A percentile compares a stretch with the other conserved stretches of the same genome.
Conservation (phyloP, 73 alveolate species). For the Paramecium pentaurelia region DNA sequence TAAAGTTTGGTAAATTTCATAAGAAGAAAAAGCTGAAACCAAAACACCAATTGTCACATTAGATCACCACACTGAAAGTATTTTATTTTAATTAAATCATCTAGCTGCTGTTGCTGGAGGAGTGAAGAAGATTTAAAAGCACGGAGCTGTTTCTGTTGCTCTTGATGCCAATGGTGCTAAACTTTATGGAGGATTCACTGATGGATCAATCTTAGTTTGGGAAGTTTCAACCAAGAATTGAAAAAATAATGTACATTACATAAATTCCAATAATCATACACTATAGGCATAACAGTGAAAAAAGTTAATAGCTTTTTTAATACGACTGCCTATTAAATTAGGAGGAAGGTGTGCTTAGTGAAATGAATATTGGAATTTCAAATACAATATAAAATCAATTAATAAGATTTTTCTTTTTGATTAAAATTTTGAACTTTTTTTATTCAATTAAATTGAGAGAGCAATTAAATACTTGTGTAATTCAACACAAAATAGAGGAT, state of each 20-base stretch:
- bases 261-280: background rate
- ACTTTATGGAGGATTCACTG: conserved; percentile 82
- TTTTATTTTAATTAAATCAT: conserved; percentile 61
- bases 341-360: conserved; percentile 56
- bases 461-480: background rate
- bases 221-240: conserved; percentile 54
- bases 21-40: conserved; percentile 49
- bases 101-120: conserved; percentile 51
- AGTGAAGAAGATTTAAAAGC: conserved; percentile 50
- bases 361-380: background rate
- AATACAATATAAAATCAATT: background rate
- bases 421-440: background rate
- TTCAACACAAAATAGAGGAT: background rate
- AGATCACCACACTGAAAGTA: conserved; percentile 64
- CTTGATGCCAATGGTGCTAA: conserved; percentile 82
- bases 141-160: conserved; percentile 76
- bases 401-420: background rate
- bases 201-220: conserved; percentile 79
- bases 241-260: conserved; percentile 30
- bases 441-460: too few species aligned
- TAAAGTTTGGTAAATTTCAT: conserved; percentile 61
- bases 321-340: conserved; percentile 44
- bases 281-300: conserved; percentile 33
- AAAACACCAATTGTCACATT: conserved; percentile 53
- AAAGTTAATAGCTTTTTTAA: background rate